A percentile compares a stretch with the other conserved stretches of the same genome.
phyloP scores from a whole-genome alignment of 345 rosid species.

The Melaleuca quinquenervia region DNA sequence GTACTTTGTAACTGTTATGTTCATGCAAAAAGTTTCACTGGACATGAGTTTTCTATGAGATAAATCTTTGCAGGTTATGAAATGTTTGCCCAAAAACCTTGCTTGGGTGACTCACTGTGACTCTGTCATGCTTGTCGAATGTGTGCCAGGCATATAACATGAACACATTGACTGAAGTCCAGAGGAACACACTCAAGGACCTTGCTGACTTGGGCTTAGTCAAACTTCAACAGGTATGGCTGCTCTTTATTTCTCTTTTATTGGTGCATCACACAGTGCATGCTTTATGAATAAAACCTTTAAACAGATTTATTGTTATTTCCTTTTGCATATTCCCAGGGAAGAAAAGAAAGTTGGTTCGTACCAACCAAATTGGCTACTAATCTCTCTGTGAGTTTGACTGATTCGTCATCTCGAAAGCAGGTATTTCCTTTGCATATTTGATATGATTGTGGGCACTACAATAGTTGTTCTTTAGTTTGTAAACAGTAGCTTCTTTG shows the following conservation, averaged over 20 bases:
- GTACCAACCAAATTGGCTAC: conserved; percentile 90
- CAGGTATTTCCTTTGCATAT: conserved; percentile 35
- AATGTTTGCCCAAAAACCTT: neutral
- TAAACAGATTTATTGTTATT: neutral
- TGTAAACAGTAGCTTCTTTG: neutral
- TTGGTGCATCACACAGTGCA: neutral
- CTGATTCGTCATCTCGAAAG: conserved; percentile 81
- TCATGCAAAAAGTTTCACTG: neutral
- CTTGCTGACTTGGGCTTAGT: conserved; percentile 93
- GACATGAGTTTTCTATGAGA: neutral
- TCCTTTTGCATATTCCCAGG: conserved; percentile 30
- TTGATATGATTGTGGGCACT: neutral
- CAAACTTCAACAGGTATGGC: conserved; percentile 84
- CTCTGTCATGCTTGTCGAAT: neutral
- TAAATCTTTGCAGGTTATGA: neutral
- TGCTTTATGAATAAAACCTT: neutral
- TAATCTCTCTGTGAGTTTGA: conserved; percentile 77
- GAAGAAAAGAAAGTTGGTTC: conserved; percentile 93
- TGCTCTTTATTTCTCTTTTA: neutral
- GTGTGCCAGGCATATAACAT: conserved; percentile 65
- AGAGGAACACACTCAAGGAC: conserved; percentile 59
- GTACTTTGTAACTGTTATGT: neutral
- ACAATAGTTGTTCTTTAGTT: neutral
- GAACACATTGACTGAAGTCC: conserved; percentile 74
- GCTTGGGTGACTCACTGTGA: neutral